Evolutionary conservation across 1,139 yeast species (phyloP), one percentile per base, ranked within the genome.

Genomic region (Chernovozyma aurita): DNA sequence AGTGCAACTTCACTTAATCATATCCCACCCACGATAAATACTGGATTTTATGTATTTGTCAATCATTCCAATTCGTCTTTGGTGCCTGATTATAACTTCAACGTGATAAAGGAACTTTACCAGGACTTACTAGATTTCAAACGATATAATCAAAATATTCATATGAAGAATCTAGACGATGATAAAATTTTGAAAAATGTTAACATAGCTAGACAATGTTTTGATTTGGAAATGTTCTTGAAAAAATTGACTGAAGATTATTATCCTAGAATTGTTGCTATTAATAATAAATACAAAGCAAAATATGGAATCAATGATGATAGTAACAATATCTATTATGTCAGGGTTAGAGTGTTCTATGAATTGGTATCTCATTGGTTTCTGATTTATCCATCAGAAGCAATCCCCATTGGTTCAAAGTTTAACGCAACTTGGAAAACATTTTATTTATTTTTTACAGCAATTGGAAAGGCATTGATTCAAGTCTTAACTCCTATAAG

Each of bases 71-170:
- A 48, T 27, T 46, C 53, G 25, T 44, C 61, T 7, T 38, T 53
- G 16, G 49, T 58, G 3, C 73, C 73, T 4, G 72, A 67, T 41
- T 62, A 67, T 39, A 48, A 53, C 18, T 57, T 64, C 41, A 54
- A 52, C 18, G 49, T 66, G 2, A 52, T 67, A 12, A 40, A 47
- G 32, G 59, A 53, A 32, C 33, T 68, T 18, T 48, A 45, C 39
- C 40, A 49, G 20, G 59, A 57, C 39, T 46, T 67, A 38, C 34
- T 39, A 32, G 39, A 47, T 30, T 51, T 57, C 40, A 59, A 57
- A 41, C 33, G 37, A 18, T 54, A 55, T 28, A 45, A 54, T 34
- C 45, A 40, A 28, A 21, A 29, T 24, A 17, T 20, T 14, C 17
- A 29, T 17, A 14, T 38, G 11, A 36, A 28, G 15, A 18, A 26